These are phyloP conservation scores for Ogataea nakhonphanomensis DNA, from an alignment of 805 yeast genomes.

Conservation along the genomic window DNA sequence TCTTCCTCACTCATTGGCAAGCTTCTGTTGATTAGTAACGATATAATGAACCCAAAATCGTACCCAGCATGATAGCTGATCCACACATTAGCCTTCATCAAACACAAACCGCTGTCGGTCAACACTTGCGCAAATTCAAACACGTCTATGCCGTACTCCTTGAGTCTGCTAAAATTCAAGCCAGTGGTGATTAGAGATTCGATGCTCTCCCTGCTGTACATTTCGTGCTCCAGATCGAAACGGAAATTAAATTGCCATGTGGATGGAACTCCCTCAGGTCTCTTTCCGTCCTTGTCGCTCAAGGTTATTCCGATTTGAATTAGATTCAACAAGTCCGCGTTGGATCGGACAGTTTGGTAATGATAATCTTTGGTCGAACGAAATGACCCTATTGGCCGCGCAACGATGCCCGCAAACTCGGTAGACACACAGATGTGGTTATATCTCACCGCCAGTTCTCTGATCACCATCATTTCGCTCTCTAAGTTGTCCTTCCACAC, in stretches of 20 bases:
- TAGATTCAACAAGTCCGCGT: conserved; percentile 80
- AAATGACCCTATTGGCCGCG: conserved; percentile 93
- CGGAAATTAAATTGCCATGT: conserved; percentile 97
- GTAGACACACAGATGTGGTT: conserved; percentile 71
- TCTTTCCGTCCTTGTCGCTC: conserved; percentile 64
- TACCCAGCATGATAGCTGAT: conserved; percentile 90
- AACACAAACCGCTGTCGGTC: conserved; percentile 79
- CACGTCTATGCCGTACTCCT: conserved; percentile 72
- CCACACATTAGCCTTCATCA: conserved; percentile 76
- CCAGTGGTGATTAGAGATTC: conserved; percentile 80
- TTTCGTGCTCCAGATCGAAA: conserved; percentile 72
- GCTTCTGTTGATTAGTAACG: conserved; percentile 66
- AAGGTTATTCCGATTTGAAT: conserved; percentile 83
- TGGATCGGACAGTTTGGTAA: conserved; percentile 89
- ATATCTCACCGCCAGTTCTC: conserved; percentile 55
- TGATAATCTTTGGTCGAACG: conserved; percentile 88
- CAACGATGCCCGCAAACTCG: conserved; percentile 94
- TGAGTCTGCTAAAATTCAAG: conserved; percentile 72
- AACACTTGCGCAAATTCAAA: conserved; percentile 79
- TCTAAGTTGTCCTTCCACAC: conserved; percentile 73
- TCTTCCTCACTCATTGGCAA: conserved; percentile 82
- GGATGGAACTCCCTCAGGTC: conserved; percentile 60
- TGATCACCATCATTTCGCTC: conserved; percentile 58
- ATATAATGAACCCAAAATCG: conserved; percentile 85
- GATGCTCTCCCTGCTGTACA: conserved; percentile 84